Conservation (phyloP, 495 filamentous ascomycete genomes). For the Rostrohypoxylon terebratum region DNA sequence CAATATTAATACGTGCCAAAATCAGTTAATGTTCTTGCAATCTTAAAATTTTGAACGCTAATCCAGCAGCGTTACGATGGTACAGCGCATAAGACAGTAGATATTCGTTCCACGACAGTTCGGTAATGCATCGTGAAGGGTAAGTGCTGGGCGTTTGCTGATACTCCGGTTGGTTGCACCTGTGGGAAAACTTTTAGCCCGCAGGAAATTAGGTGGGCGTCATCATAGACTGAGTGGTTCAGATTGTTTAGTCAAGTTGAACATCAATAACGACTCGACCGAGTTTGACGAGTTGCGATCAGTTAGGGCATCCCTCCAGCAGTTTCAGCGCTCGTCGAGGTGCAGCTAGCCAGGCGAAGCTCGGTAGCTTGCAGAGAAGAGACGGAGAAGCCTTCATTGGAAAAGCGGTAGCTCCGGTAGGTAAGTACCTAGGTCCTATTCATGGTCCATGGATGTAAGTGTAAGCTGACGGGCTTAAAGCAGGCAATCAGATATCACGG, state of each 20-base stretch:
- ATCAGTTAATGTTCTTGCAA: background rate
- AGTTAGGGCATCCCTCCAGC: background rate
- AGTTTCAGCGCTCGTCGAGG: background rate
- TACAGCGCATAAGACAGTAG: conserved; percentile 3
- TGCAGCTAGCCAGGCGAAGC: conserved; percentile 2
- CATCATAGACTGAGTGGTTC: background rate
- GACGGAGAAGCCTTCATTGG: conserved; percentile 1
- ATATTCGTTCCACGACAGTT: conserved; percentile 10
- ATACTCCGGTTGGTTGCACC: background rate
- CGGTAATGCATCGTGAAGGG: conserved; percentile 3
- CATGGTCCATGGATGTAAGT: no score
- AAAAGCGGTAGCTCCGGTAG: conserved; percentile 1
- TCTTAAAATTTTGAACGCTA: conserved; percentile 5
- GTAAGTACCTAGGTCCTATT: background rate
- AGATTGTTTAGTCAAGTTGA: background rate
- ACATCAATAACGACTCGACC: background rate
- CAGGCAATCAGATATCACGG: background rate
- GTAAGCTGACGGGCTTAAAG: conserved; percentile 15
- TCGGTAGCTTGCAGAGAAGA: background rate
- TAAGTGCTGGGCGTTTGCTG: conserved; percentile 7
- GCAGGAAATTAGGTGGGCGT: background rate
- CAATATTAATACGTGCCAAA: background rate
- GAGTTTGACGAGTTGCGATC: background rate
- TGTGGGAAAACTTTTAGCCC: background rate
- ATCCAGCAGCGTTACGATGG: conserved; percentile 4